Evolutionary conservation across 2,329 filamentous ascomycete species (phyloP).

Genomic region (Trichoderma aggressivum): DNA sequence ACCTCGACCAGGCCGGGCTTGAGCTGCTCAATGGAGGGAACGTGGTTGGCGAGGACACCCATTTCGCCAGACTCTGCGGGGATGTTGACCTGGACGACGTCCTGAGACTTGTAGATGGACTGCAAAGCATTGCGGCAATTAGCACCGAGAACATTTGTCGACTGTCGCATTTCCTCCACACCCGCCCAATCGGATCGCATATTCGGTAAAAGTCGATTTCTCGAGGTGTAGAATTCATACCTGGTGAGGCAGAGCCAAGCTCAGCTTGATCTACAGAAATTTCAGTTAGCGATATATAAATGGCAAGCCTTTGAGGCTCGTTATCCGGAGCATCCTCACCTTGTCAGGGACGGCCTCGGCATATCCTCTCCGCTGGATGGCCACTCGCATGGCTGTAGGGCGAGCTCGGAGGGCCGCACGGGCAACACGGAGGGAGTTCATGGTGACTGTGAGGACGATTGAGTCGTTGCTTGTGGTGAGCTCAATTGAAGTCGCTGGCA

Average conservation of each 20-base stretch:
- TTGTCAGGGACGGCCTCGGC: constrained; percentile 84
- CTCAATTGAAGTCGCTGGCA: constrained; percentile 42
- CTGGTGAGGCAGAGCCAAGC: constrained; percentile 95
- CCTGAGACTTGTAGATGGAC: constrained; percentile 67
- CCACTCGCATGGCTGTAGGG: constrained; percentile 70
- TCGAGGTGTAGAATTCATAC: constrained; percentile 55
- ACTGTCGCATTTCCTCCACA: constrained; percentile 26
- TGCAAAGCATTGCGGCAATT: constrained; percentile 52
- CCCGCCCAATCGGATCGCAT: constrained; percentile 30
- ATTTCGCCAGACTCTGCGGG: constrained; percentile 97
- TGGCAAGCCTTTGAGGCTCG: neutral
- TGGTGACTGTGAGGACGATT: constrained; percentile 57
- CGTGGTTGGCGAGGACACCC: constrained; percentile 99
- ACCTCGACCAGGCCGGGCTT: constrained; percentile 95
- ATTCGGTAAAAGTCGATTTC: constrained; percentile 23
- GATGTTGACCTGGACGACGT: constrained; percentile 94
- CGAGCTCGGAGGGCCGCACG: constrained; percentile 83
- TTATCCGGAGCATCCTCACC: constrained; percentile 43
- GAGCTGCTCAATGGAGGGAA: constrained; percentile 97
- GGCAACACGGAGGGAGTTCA: constrained; percentile 94
- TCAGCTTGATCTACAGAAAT: constrained; percentile 78
- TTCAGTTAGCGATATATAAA: constrained; percentile 15
- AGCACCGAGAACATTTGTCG: constrained; percentile 33
- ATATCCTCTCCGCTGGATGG: constrained; percentile 84
- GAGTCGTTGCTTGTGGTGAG: constrained; percentile 45